Evolutionary conservation across 1,139 yeast genomes (phyloP).

Genomic region (Yamadazyma mexicana): DNA sequence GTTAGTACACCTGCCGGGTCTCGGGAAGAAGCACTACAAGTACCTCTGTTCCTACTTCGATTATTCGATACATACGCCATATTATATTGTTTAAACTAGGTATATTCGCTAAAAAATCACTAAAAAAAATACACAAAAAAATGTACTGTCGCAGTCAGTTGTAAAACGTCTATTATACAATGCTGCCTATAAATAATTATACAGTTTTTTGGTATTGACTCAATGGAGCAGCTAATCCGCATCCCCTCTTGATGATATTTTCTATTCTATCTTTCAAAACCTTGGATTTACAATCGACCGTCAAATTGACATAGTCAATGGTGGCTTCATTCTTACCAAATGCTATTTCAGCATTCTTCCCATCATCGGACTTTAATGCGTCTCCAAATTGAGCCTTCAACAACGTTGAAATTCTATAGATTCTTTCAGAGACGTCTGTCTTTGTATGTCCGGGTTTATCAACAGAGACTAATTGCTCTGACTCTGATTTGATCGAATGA

Average conservation of each 20-base stretch:
- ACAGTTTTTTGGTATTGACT: constrained; percentile 13
- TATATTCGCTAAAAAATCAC: neutral
- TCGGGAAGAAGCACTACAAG: neutral
- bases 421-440: constrained; percentile 49
- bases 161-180: constrained; percentile 4
- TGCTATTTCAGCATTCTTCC: constrained; percentile 50
- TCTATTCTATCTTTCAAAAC: constrained; percentile 81
- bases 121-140: neutral
- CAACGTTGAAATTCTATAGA: constrained; percentile 62
- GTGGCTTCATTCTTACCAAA: constrained; percentile 77
- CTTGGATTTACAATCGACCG: constrained; percentile 74
- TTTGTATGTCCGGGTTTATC: constrained; percentile 32
- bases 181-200: constrained; percentile 5
- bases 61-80: constrained; percentile 13
- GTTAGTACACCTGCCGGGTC: constrained; percentile 16
- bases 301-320: constrained; percentile 61
- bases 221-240: constrained; percentile 82
- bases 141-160: constrained; percentile 1
- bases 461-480: constrained; percentile 9
- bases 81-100: neutral
- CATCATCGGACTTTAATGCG: constrained; percentile 46
- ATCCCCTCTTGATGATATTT: constrained; percentile 75
- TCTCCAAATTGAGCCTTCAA: constrained; percentile 89
- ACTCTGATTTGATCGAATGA: constrained; percentile 20
- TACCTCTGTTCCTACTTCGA: neutral